Evolutionary conservation across 1,139 yeast genomes (phyloP).

Genomic region (Waltiozyma sp.): DNA sequence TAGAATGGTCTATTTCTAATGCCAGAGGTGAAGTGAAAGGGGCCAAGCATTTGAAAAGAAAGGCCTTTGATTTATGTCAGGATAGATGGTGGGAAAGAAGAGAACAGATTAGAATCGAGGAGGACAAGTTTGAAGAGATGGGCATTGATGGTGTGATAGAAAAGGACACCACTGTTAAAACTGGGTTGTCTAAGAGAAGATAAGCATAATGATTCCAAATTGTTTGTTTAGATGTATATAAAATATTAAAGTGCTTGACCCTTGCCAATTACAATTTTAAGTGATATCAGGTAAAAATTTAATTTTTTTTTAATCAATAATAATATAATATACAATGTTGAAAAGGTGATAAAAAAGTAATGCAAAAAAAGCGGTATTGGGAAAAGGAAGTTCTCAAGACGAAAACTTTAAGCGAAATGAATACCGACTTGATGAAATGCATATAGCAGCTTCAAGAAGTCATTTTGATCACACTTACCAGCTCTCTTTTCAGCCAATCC

Average conservation of each 20-base stretch:
- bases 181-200: slow-evolving; percentile 22
- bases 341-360: too few relatives aligned
- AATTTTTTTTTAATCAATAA: too few relatives aligned
- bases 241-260: too few relatives aligned
- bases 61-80: slow-evolving; percentile 84
- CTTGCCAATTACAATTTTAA: too few relatives aligned
- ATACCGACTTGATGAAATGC: slow-evolving; percentile 97
- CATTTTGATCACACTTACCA: slow-evolving; percentile 90
- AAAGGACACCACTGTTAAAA: slow-evolving; percentile 42
- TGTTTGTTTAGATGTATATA: background rate
- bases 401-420: slow-evolving; percentile 64
- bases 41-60: slow-evolving; percentile 67
- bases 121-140: slow-evolving; percentile 85
- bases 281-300: too few relatives aligned
- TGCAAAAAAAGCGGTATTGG: too few relatives aligned
- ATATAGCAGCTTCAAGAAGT: slow-evolving; percentile 72
- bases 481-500: slow-evolving; percentile 81
- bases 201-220: too few relatives aligned
- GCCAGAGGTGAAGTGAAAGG: slow-evolving; percentile 74
- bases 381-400: too few relatives aligned
- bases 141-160: slow-evolving; percentile 91
- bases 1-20: slow-evolving; percentile 87
- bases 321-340: too few relatives aligned
- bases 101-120: slow-evolving; percentile 80
- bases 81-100: slow-evolving; percentile 99